Evolutionary conservation across 2,329 filamentous ascomycete species (phyloP), one percentile per base, ranked within the genome.

Genomic region (Penicillium verrucosum): DNA sequence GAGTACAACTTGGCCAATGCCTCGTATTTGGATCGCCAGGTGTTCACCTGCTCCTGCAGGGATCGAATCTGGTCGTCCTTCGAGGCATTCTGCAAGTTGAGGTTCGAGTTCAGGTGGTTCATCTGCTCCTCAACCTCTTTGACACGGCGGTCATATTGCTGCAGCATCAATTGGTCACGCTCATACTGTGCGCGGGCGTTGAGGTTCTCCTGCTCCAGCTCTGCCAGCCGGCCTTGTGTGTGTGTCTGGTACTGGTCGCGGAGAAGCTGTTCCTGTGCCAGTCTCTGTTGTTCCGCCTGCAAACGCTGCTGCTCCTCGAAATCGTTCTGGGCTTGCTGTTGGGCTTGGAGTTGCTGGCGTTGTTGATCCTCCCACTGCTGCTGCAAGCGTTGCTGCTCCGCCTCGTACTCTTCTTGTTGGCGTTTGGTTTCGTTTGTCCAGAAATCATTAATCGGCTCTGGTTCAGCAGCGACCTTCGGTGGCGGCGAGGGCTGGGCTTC

Each of bases 21-120:
- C 74, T 99, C 94, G 70, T 99, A 99, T 75, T 99, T 99, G 51
- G 89, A 89, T 57, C 94, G 85, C 94, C 94, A 99, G 0, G 92
- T 97, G 75, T 97, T 97, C 63, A 97, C 89, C 76, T 97, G 94
- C 77, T 97, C 94, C 70, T 97, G 94, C 21, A 99, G 80, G 2
- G 94, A 88, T 25, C 88, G 83, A 66, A 99, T 92, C 75, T 97
- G 93, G 65, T 97, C 94, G 68, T 99, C 94, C 72, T 92, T 95
- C 71, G 92, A 97, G 36, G 82, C 78, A 51, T 89, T 86, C 71
- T 97, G 94, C 73, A 96, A 88, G 41, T 89, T 87, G 66, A 90
- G 88, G 72, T 92, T 97, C 65, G 82, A 84, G 66, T 91, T 89
- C 51, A 97, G 82, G 63, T 96, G 89, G 45, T 82, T 77, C 60